Evolutionary conservation across 202 grass and related monocot genomes (phyloP), one percentile per base, ranked within the genome.

Genomic region (Tripidium arundinaceum): DNA sequence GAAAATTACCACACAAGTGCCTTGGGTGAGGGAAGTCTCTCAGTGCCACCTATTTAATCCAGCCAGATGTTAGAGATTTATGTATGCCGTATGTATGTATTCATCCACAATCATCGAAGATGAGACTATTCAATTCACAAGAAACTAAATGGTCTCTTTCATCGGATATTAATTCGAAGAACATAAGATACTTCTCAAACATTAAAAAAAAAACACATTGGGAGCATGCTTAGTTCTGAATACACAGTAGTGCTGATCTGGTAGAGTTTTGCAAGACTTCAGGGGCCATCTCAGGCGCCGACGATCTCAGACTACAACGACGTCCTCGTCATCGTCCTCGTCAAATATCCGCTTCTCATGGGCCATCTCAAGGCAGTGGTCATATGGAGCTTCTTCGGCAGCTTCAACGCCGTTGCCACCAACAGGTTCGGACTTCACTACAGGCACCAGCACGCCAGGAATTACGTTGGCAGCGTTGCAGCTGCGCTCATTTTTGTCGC

Each of bases 1-100:
- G 86, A 11, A 84, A 59, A 65, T 84, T 89, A 43, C 6, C 94
- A 84, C 86, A 97, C 5, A 91, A 42, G 42, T 97, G 66, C 62
- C 93, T 69, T 61, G 86, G 93, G 75, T 93, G 90, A 2, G 90
- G 75, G 10, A 74, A 91, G 6, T 89, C 88, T 61, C 73, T 85
- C 11, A 93, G 67, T 28, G 93, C 93, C 22, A 91, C 86, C 90
- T 91, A 80, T 66, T 46, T 59, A 16, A 52, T 47, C 18, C 11
- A 64, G 34, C 13, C 5, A 57, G 9, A 26, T 55, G 31, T 76
- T 21, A 84, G 61, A 55, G 18, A 42, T 54, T 2, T 36, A 66
- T 9, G 3, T 9, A 57, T 41, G 6, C 7, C 9, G 18, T n/a
- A 9, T 24, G 11, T 21, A 33, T n/a, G 22, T 8, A 37, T 6